Base-by-base conservation (phyloP, 2,329 filamentous ascomycete species). In the Remersonia thermophila region DNA sequence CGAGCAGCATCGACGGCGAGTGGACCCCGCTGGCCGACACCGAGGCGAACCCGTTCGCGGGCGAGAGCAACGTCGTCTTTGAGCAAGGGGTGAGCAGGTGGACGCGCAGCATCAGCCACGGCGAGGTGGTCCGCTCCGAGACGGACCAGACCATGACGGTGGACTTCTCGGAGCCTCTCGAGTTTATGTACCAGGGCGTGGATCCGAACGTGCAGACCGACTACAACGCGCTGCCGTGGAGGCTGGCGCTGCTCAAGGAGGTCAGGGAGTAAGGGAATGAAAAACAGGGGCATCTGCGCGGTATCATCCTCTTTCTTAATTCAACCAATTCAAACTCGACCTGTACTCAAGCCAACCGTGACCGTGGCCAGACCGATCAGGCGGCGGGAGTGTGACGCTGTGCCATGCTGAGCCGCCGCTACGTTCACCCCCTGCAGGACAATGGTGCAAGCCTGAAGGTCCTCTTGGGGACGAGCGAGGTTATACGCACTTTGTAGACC, bases 171-270 rank as follows among this genome's bases (percentile, higher is more conserved):
- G 46, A 51, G 12, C 20, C 20, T 5, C 38, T 58, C 47, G 40
- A 47, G 32, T 62, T 52, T 36, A 27, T 62, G 38, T 62, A 62
- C 35, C 60, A 63, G 45, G 59, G 59, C 1, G 33, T 61, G 16
- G 47, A 52, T 38, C 56, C 59, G 15, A 43, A 27, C 8, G 51
- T 50, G 3, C 51, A 43, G 2, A 41, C 42, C 2, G 30, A 33
- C 20, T 62, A 62, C 33, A 60, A 62, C 36, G 40, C 48, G 2
- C 40, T 61, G 39, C 59, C 57, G 12, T 62, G 58, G 56, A 48
- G 44, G 35, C 42, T 61, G 39, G 59, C 48, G 0, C 36, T 62
- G 17, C 39, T 57, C 11, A 58, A 52, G 4, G 51, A 44, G 38
- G 13, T 4, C 27, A n/a, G 6, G 27, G 27, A 28, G 27, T 27